A percentile compares a stretch with the other conserved stretches of the same genome.
Evolutionary conservation across 257 asterid genomes (phyloP).

Genomic region (Fraxinus cuspidata): DNA sequence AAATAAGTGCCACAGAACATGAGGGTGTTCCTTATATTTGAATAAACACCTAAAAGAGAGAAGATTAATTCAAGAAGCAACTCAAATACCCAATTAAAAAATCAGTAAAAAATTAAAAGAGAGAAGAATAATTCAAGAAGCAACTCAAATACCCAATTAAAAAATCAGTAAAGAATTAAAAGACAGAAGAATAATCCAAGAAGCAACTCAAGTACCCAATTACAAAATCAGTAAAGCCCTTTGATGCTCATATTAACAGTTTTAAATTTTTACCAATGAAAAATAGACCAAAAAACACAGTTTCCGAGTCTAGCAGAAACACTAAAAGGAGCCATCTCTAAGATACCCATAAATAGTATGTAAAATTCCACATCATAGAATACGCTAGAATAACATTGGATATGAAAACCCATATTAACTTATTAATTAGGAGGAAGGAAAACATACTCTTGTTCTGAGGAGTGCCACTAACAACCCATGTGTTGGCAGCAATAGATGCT

Average conservation of each 20-base stretch:
- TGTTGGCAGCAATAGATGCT: conserved; percentile 81
- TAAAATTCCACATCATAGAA: neutral
- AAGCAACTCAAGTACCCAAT: conserved; percentile 3
- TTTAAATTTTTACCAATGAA: neutral
- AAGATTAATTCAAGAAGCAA: neutral
- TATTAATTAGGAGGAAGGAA: neutral
- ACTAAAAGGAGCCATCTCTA: neutral
- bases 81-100: neutral
- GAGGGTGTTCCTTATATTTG: too few relatives aligned
- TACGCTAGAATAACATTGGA: neutral
- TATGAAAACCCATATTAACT: neutral
- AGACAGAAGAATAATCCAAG: neutral
- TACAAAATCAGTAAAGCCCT: neutral
- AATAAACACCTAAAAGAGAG: too few relatives aligned
- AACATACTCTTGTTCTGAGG: conserved; percentile 76
- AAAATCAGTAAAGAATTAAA: neutral
- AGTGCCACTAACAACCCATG: conserved; percentile 85
- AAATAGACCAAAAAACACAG: neutral
- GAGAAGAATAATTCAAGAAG: neutral
- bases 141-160: neutral
- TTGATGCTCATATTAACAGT: neutral
- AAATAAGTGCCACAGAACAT: neutral
- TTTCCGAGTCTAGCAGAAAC: neutral
- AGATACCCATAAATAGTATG: neutral
- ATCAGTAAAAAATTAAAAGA: too few relatives aligned